phyloP scores from a whole-genome alignment of 2,329 filamentous ascomycete genomes.

The Curvularia hawaiiensis region DNA sequence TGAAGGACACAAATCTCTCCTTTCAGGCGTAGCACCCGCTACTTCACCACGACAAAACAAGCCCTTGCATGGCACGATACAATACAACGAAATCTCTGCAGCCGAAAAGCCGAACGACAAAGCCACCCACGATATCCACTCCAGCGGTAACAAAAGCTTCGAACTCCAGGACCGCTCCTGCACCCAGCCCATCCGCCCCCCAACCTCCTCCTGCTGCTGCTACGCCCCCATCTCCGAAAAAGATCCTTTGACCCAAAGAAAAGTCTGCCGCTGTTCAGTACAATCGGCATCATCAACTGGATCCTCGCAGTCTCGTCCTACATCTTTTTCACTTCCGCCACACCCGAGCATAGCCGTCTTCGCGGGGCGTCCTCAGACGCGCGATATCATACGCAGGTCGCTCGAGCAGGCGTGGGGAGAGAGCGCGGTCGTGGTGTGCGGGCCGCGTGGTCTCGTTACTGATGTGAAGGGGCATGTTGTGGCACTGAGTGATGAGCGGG shows the following conservation, averaged over 20 bases:
- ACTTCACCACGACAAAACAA: neutral
- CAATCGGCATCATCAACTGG: neutral
- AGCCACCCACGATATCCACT: slow-evolving; percentile 29
- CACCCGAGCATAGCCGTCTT: slow-evolving; percentile 47
- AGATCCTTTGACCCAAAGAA: slow-evolving; percentile 34
- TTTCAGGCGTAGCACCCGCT: slow-evolving; percentile 28
- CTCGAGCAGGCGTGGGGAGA: slow-evolving; percentile 66
- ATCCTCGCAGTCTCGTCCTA: slow-evolving; percentile 5
- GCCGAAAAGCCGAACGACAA: slow-evolving; percentile 10
- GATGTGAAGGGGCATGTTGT: slow-evolving; percentile 62
- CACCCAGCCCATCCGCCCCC: slow-evolving; percentile 24
- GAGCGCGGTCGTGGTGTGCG: slow-evolving; percentile 67
- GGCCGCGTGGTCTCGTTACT: slow-evolving; percentile 60
- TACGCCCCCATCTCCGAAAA: slow-evolving; percentile 50
- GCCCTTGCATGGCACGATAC: slow-evolving; percentile 23
- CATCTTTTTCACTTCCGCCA: slow-evolving; percentile 23
- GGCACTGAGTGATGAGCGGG: slow-evolving; percentile 65
- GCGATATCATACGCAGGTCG: slow-evolving; percentile 58
- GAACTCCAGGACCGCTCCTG: slow-evolving; percentile 32
- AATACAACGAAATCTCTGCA: slow-evolving; percentile 23
- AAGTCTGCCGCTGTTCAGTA: slow-evolving; percentile 25
- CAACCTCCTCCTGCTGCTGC: slow-evolving; percentile 54
- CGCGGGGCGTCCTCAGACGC: slow-evolving; percentile 59
- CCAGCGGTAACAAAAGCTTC: slow-evolving; percentile 8
- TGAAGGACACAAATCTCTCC: slow-evolving; percentile 45